A percentile compares a stretch with the other conserved stretches of the same genome.
These are phyloP conservation scores for Carex sylvatica DNA, from an alignment of 202 grass and related monocot species.

Conservation along the genomic window DNA sequence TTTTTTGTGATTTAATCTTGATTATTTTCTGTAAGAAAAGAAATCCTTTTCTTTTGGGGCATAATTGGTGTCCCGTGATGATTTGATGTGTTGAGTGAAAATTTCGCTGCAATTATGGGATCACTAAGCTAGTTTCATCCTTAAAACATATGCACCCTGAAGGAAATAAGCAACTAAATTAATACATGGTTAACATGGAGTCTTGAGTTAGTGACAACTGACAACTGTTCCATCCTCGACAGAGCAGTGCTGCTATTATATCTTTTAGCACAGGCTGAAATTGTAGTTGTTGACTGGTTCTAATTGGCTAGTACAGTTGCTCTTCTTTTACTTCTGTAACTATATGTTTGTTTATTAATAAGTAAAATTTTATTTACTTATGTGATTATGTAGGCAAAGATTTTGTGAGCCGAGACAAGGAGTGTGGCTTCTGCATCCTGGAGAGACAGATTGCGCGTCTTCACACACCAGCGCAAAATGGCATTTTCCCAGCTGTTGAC, in stretches of 20 bases:
- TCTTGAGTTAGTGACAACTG: neutral
- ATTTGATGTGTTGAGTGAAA: neutral
- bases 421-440: slow-evolving; percentile 76
- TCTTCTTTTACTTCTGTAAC: neutral
- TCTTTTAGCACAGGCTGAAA: slow-evolving; percentile 1
- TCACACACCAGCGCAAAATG: slow-evolving; percentile 31
- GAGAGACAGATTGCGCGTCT: slow-evolving; percentile 64
- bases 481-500: slow-evolving; percentile 31
- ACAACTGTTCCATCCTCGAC: neutral
- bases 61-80: neutral
- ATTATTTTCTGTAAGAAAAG: neutral
- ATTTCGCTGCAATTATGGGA: neutral
- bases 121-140: neutral
- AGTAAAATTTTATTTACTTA: slow-evolving; percentile 14
- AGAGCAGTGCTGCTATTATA: neutral
- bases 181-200: neutral
- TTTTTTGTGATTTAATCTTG: neutral
- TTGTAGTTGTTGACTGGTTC: neutral
- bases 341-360: slow-evolving; percentile 8
- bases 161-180: neutral
- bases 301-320: neutral
- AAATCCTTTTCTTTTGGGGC: too few species aligned
- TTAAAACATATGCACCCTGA: neutral
- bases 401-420: slow-evolving; percentile 82
- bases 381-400: slow-evolving; percentile 55